A percentile compares a stretch with the other conserved stretches of the same genome.
These are phyloP conservation scores for Chlorella sp. DNA, from an alignment of 139 green algal genomes.

Conservation along the genomic window DNA sequence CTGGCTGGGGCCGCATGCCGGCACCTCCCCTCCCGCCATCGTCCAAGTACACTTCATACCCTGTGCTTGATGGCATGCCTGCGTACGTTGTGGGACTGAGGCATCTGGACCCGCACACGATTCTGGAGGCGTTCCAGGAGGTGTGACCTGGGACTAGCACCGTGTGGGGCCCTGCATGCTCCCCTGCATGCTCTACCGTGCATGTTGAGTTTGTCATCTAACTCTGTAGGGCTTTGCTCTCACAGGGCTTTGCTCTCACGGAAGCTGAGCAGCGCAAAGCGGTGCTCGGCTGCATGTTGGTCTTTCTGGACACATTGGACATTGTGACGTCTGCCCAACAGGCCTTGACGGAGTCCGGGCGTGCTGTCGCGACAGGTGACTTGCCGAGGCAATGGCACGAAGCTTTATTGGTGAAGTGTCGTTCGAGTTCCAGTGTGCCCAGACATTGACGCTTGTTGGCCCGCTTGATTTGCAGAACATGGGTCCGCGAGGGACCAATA, in stretches of 20 bases:
- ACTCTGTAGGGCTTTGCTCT: background rate
- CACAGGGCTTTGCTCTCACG: conserved; percentile 29
- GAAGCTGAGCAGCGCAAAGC: conserved; percentile 40
- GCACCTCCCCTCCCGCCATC: conserved; percentile 29
- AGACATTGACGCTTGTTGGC: no score
- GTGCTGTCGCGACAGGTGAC: no score
- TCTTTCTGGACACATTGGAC: conserved; percentile 84
- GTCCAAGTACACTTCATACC: conserved; percentile 29
- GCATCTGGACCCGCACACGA: conserved; percentile 84
- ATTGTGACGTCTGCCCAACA: conserved; percentile 38
- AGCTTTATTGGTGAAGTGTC: no score
- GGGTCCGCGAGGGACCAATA: background rate
- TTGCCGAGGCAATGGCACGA: no score
- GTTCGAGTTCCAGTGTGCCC: no score
- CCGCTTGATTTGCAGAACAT: no score
- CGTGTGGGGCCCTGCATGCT: background rate
- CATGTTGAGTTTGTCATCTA: background rate
- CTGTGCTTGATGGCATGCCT: conserved; percentile 53
- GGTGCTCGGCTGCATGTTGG: conserved; percentile 68
- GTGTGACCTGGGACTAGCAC: conserved; percentile 4
- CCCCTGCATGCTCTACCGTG: background rate
- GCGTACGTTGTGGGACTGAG: conserved; percentile 46
- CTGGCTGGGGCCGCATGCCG: conserved; percentile 44
- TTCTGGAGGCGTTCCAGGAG: conserved; percentile 90
- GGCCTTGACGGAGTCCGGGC: no score